A percentile compares a stretch with the other conserved stretches of the same genome.
Conservation (phyloP, 352 stramenopile species). For the Thalassiosira hispida region DNA sequence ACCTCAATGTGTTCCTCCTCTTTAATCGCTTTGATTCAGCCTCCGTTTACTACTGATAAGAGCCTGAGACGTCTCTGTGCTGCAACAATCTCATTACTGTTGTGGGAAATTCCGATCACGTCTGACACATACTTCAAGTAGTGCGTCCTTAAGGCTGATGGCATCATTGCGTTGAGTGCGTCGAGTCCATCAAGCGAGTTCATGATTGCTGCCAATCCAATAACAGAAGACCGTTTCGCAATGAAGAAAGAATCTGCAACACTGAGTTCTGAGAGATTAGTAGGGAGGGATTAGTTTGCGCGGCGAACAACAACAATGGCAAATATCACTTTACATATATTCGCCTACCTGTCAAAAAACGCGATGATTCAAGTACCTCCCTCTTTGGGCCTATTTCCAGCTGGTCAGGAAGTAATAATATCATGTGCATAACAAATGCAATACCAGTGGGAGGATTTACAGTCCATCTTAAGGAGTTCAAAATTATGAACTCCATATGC, state of each 20-base stretch:
- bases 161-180: slow-evolving; percentile 1
- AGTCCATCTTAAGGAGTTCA: not conserved
- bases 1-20: not conserved
- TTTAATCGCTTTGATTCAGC: not conserved
- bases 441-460: slow-evolving; percentile 22
- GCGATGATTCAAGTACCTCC: slow-evolving; percentile 7
- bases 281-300: not conserved
- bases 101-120: slow-evolving; percentile 2
- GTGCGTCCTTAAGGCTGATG: not conserved
- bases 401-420: slow-evolving; percentile 16
- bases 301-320: not conserved
- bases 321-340: not conserved
- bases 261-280: not conserved
- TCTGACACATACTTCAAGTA: slow-evolving; percentile 9
- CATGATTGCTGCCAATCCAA: slow-evolving; percentile 13
- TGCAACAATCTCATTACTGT: not conserved
- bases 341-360: not conserved
- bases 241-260: slow-evolving; percentile 29
- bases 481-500: slow-evolving; percentile 4
- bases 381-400: slow-evolving; percentile 4
- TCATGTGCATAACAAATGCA: slow-evolving; percentile 11
- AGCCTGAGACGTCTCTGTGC: not conserved
- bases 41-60: not conserved
- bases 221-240: slow-evolving; percentile 5
- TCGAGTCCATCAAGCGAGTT: not conserved